Conservation (phyloP, 2,329 filamentous ascomycete species). For the Penicillium crustosum region DNA sequence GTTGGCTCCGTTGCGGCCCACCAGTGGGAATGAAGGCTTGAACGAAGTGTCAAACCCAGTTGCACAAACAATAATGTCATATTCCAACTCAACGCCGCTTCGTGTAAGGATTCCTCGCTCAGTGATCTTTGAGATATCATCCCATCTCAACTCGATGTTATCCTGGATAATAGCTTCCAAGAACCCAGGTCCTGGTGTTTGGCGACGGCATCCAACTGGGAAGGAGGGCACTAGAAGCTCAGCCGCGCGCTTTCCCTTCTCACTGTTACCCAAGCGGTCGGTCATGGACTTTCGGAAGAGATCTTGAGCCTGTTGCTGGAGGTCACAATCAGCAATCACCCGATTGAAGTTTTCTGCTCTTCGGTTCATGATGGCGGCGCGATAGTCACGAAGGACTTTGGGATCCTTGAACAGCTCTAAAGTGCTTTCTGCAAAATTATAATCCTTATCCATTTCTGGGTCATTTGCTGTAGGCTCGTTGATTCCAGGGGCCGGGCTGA, state of each 20-base stretch:
- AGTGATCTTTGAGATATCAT: conserved; percentile 26
- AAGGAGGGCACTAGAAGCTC: conserved; percentile 21
- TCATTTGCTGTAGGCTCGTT: not conserved
- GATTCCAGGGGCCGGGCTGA: not conserved
- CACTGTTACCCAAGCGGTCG: not conserved
- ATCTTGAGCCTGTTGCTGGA: not conserved
- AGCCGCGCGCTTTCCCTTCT: conserved; percentile 13
- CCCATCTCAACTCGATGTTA: conserved; percentile 25
- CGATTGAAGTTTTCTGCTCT: not conserved
- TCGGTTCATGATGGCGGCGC: not conserved
- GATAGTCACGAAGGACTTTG: not conserved
- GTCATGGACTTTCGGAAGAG: conserved; percentile 1
- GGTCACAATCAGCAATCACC: not conserved
- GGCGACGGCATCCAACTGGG: conserved; percentile 28
- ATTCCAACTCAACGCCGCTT: conserved; percentile 21
- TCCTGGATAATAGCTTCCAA: conserved; percentile 27
- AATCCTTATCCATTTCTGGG: not conserved
- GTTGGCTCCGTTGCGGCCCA: conserved; percentile 28
- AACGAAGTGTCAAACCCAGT: conserved; percentile 46
- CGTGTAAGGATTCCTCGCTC: conserved; percentile 20
- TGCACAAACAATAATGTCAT: conserved; percentile 39
- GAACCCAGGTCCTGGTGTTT: conserved; percentile 32
- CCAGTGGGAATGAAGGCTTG: conserved; percentile 36
- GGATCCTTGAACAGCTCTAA: not conserved
- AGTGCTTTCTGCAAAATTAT: not conserved